Evolutionary conservation across 2,329 filamentous ascomycete species (phyloP), one percentile per base, ranked within the genome.

Genomic region (Neopestalotiopsis clavispora): DNA sequence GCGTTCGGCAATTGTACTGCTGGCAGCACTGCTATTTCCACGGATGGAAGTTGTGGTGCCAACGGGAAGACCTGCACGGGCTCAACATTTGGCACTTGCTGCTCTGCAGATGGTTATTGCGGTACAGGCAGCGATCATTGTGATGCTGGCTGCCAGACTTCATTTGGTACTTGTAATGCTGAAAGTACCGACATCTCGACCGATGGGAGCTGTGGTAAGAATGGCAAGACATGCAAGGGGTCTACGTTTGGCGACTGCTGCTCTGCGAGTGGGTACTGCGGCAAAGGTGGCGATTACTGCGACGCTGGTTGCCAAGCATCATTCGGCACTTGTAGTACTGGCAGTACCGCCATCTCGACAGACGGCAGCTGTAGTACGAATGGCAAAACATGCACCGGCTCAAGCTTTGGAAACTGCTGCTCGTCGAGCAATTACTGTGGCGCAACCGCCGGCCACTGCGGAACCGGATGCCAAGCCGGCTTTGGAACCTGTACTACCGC

Each of bases 61-160:
- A 66, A 63, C 60, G 60, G 52, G 45, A 56, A 66, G 32, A 65
- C 62, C 62, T 65, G 62, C 28, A 56, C 13, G 17, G 42, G 62
- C 10, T 65, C 62, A 23, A 56, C 62, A 12, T 65, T 23, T 28
- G 62, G 66, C 28, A 40, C 17, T 12, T 66, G 65, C 63, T 73
- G 58, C 58, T 74, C 73, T 67, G 67, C 68, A 57, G 67, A 34
- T 69, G 63, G 67, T 0, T 61, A 49, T 34, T 82, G 80, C 66
- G 81, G 80, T 2, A 69, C 75, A 1, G 70, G 56, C 69, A 74
- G 57, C 74, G 77, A 65, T 75, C 75, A 72, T 70, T 74, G 72
- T 70, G 68, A 67, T 0, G n/a, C 56, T n/a, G 69, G 69, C 2
- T 74, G 72, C 68, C 71, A 73, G 63, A 0, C 30, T 13, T 62